phyloP scores from a whole-genome alignment of 2,329 filamentous ascomycete genomes.

The Fusarium annulatum region DNA sequence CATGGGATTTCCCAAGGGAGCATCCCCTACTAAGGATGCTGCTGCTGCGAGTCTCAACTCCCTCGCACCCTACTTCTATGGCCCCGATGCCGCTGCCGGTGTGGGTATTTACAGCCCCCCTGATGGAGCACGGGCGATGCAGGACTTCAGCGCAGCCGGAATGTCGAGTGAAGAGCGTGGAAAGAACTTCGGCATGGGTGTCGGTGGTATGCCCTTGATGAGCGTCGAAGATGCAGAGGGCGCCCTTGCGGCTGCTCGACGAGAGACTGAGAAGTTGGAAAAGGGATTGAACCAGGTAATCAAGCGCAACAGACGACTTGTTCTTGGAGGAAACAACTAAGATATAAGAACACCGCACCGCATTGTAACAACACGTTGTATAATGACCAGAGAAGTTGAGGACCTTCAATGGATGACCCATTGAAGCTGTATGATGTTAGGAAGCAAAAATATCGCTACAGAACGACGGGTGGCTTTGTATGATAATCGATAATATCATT shows the following conservation, averaged over 20 bases:
- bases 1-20: slow-evolving; percentile 54
- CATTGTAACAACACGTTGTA: background rate
- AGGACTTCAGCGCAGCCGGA: slow-evolving; percentile 48
- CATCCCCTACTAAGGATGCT: slow-evolving; percentile 55
- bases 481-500: background rate
- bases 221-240: slow-evolving; percentile 72
- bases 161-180: slow-evolving; percentile 46
- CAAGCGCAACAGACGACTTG: slow-evolving; percentile 67
- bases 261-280: slow-evolving; percentile 71
- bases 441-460: background rate
- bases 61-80: slow-evolving; percentile 67
- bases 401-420: background rate
- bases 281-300: slow-evolving; percentile 70
- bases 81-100: slow-evolving; percentile 57
- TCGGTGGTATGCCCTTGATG: slow-evolving; percentile 65
- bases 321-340: slow-evolving; percentile 53
- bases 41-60: slow-evolving; percentile 64
- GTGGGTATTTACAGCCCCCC: slow-evolving; percentile 57
- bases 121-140: slow-evolving; percentile 50
- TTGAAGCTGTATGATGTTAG: slow-evolving; percentile 13
- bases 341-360: background rate
- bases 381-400: background rate
- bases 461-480: slow-evolving; percentile 8
- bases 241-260: slow-evolving; percentile 62
- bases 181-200: slow-evolving; percentile 46